These are phyloP conservation scores for Botrytis squamosa DNA, from an alignment of 2,329 filamentous ascomycete species.

Conservation along the genomic window DNA sequence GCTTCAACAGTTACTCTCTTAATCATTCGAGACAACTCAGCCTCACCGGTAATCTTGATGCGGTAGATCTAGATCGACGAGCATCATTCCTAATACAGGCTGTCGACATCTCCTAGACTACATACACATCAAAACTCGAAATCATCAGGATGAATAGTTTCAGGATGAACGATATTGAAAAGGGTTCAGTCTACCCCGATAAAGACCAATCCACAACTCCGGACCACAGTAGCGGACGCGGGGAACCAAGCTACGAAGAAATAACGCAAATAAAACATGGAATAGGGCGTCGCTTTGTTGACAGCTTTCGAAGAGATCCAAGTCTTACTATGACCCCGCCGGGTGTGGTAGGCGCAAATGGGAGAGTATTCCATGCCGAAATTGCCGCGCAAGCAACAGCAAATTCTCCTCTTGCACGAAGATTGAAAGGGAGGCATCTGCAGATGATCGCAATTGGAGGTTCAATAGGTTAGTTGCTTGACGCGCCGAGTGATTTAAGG, in stretches of 20 bases:
- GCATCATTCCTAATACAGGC: background rate
- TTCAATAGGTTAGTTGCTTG: slow-evolving; percentile 64
- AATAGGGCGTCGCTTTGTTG: slow-evolving; percentile 27
- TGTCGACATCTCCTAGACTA: background rate
- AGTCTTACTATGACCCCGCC: slow-evolving; percentile 50
- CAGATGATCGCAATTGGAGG: slow-evolving; percentile 98
- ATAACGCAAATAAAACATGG: slow-evolving; percentile 28
- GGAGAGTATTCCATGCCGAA: slow-evolving; percentile 59
- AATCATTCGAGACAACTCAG: slow-evolving; percentile 2
- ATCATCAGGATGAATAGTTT: slow-evolving; percentile 10
- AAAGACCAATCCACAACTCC: slow-evolving; percentile 23
- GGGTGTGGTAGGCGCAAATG: slow-evolving; percentile 37
- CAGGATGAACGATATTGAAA: slow-evolving; percentile 24
- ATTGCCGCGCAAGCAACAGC: slow-evolving; percentile 61
- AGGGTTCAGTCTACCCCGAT: slow-evolving; percentile 19
- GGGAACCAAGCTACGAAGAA: slow-evolving; percentile 32
- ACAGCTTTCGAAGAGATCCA: slow-evolving; percentile 37
- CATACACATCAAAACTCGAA: background rate
- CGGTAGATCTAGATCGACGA: background rate
- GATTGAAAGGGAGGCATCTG: slow-evolving; percentile 79
- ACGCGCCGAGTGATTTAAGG: background rate
- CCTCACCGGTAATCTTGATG: slow-evolving; percentile 1
- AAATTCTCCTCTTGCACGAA: slow-evolving; percentile 70
- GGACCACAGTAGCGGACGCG: slow-evolving; percentile 28
- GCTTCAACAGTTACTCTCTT: background rate